Conservation (phyloP, 352 stramenopile genomes). For the Thraustochytrium striatum region DNA sequence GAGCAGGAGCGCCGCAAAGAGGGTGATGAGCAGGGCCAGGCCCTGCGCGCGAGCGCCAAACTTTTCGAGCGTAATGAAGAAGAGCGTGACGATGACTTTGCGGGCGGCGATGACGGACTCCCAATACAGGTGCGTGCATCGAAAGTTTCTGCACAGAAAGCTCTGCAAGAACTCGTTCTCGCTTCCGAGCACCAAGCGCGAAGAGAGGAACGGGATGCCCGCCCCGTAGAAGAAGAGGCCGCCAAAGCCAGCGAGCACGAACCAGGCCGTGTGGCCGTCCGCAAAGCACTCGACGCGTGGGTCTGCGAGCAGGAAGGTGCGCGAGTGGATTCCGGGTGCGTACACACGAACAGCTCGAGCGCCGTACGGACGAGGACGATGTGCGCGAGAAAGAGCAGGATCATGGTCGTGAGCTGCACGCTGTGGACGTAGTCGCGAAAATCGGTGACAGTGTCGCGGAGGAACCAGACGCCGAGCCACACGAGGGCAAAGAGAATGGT, state of each 20-base stretch:
- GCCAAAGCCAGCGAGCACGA: constrained; percentile 26
- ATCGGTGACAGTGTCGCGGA: too few species aligned
- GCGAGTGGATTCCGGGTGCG: neutral
- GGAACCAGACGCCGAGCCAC: neutral
- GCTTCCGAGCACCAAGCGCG: neutral
- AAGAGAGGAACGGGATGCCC: constrained; percentile 15
- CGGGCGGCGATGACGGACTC: constrained; percentile 18
- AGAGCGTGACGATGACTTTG: constrained; percentile 17
- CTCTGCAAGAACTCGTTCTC: constrained; percentile 2
- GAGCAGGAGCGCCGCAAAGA: constrained; percentile 6
- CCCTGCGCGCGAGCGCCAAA: constrained; percentile 25
- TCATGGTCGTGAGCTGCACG: constrained; percentile 14
- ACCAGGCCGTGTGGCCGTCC: constrained; percentile 5
- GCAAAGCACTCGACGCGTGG: constrained; percentile 41
- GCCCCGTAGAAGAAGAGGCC: constrained; percentile 29
- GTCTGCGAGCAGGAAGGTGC: constrained; percentile 23
- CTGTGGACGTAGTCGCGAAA: neutral
- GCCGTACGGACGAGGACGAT: constrained; percentile 22
- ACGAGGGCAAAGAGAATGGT: neutral
- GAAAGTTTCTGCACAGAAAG: constrained; percentile 45
- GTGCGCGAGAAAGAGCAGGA: constrained; percentile 33
- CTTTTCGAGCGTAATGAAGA: constrained; percentile 27
- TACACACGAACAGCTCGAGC: constrained; percentile 40
- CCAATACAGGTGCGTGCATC: neutral
- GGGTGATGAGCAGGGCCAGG: neutral